Conservation (phyloP, 2,329 filamentous ascomycete species). For the Sporothrix protearum region DNA sequence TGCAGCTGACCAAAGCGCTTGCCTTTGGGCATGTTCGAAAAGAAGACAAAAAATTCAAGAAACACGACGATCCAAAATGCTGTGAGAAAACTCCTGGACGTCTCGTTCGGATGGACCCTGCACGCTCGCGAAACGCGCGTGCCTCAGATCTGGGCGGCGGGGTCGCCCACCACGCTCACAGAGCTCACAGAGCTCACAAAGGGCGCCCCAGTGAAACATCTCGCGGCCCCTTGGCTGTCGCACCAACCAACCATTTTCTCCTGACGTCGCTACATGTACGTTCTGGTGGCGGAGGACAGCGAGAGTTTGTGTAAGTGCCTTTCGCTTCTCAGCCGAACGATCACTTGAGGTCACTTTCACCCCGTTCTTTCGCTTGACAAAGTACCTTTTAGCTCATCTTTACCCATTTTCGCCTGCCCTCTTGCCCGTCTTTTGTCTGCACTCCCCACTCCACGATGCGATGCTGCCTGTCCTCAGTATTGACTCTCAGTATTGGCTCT, state of each 20-base stretch:
- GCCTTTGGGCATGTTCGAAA: not conserved
- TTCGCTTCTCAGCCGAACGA: not conserved
- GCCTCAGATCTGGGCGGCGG: constrained; percentile 25
- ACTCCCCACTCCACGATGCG: not conserved
- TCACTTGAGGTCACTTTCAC: not conserved
- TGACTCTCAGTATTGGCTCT: too few species aligned
- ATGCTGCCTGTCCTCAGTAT: not conserved
- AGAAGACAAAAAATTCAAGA: not conserved
- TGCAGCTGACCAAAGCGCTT: constrained; percentile 12
- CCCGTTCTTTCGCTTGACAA: not conserved
- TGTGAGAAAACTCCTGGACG: constrained; percentile 17
- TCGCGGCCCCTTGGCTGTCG: constrained; percentile 17
- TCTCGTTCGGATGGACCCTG: constrained; percentile 24
- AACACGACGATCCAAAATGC: not conserved
- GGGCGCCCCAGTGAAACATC: constrained; percentile 25
- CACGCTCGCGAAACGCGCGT: constrained; percentile 29
- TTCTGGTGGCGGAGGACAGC: not conserved
- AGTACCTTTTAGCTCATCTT: not conserved
- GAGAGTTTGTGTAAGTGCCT: not conserved
- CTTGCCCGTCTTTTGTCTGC: not conserved
- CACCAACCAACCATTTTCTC: constrained; percentile 18
- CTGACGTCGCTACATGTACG: not conserved
- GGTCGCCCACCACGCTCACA: constrained; percentile 1
- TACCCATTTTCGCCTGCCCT: not conserved
- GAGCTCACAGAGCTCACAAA: constrained; percentile 12